Conservation (phyloP, 345 rosid species). For the Kandelia obovata region DNA sequence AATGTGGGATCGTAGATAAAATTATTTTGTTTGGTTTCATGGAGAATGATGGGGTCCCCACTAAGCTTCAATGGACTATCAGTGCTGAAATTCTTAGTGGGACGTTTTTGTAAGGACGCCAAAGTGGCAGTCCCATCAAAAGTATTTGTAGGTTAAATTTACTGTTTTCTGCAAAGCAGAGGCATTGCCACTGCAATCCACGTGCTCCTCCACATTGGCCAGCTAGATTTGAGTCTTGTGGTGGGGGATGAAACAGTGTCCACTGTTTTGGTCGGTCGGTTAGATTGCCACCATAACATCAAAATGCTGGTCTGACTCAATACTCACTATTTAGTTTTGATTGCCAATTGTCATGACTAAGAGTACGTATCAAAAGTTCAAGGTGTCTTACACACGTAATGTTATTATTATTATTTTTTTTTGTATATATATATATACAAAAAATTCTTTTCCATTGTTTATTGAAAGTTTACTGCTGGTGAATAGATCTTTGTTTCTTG, state of each 20-base stretch:
- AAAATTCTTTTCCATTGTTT: too few relatives aligned
- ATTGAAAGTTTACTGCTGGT: too few relatives aligned
- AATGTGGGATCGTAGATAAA: not conserved
- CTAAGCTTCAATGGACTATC: not conserved
- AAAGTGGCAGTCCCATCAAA: not conserved
- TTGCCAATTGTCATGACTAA: too few relatives aligned
- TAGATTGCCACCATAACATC: too few relatives aligned
- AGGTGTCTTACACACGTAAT: too few relatives aligned
- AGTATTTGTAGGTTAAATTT: not conserved
- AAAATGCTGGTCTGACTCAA: too few relatives aligned
- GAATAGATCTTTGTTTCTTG: too few relatives aligned
- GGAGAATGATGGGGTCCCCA: not conserved
- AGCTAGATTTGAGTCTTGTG: not conserved
- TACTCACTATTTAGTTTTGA: too few relatives aligned
- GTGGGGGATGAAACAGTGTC: conserved; percentile 2
- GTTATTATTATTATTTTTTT: too few relatives aligned
- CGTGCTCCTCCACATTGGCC: conserved; percentile 13
- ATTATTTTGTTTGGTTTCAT: not conserved
- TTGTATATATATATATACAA: too few relatives aligned
- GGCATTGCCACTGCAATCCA: conserved; percentile 12
- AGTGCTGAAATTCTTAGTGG: not conserved
- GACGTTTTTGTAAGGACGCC: conserved; percentile 2
- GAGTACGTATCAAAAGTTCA: too few relatives aligned
- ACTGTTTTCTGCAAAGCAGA: not conserved
- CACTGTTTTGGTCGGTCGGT: not conserved